These are phyloP conservation scores for Isochrysis galbana DNA, from an alignment of 78 protist genomes.

Conservation along the genomic window DNA sequence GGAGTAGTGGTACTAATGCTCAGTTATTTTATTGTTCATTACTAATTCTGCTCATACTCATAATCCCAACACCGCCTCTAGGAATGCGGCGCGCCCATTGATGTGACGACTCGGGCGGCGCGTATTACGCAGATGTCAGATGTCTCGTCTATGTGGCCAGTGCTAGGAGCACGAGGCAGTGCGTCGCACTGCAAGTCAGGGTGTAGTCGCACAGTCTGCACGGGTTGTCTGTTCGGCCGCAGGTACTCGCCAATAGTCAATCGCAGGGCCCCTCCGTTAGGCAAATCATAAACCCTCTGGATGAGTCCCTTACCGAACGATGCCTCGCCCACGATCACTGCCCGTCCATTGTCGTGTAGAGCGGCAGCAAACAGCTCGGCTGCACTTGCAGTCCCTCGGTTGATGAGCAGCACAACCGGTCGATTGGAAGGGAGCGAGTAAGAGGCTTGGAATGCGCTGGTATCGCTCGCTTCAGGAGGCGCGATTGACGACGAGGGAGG, in stretches of 20 bases:
- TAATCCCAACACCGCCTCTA: too few relatives aligned
- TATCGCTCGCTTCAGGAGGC: neutral
- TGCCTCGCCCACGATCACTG: neutral
- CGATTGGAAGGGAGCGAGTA: neutral
- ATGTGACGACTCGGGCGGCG: too few relatives aligned
- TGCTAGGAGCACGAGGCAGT: neutral
- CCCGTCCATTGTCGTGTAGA: neutral
- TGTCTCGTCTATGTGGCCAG: too few relatives aligned
- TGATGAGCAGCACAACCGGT: neutral
- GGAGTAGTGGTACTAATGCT: too few relatives aligned
- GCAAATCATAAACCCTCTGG: neutral
- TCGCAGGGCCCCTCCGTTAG: neutral
- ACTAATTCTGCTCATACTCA: too few relatives aligned
- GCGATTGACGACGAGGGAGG: too few relatives aligned
- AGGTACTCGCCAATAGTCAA: conserved; percentile 7
- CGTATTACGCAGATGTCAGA: too few relatives aligned
- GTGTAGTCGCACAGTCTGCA: neutral
- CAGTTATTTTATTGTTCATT: too few relatives aligned
- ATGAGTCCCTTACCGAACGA: conserved; percentile 16
- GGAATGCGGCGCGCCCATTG: too few relatives aligned
- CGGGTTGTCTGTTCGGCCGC: neutral
- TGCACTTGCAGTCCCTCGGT: neutral
- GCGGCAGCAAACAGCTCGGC: conserved; percentile 19
- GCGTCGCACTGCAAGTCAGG: neutral
- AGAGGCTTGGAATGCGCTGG: neutral